Evolutionary conservation across 176 grass and related monocot species (phyloP), one percentile per base, ranked within the genome.

Genomic region (Tillandsia fasciculata): DNA sequence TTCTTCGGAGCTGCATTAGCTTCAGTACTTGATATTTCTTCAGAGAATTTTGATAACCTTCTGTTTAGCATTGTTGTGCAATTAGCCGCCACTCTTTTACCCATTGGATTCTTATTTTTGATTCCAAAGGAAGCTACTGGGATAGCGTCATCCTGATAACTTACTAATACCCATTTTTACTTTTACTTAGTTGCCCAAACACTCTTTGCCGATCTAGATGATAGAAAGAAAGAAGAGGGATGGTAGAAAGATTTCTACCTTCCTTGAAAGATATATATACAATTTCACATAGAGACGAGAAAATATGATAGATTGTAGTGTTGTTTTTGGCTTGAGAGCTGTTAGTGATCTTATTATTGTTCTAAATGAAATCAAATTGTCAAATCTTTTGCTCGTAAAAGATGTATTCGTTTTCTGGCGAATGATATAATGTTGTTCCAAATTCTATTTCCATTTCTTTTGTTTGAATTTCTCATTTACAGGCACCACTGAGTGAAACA

Each of bases 51-150:
- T 64, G 82, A 92, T 26, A 92, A 88, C 71, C 79, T 92, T 63
- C 70, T 65, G 2, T 50, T 83, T 3, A 76, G 85, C 61, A 50
- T 92, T 14, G 18, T 26, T 56, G 63, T 88, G 53, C 89, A 85
- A 72, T 67, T 85, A 17, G 22, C 80, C 17, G 80, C 82, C 27
- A 88, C 79, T 71, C 82, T 88, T 14, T 49, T 88, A 14, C 89
- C 79, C 0, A 68, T 92, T 26, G 74, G 53, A 53, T 88, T 92
- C 72, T 72, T 92, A 47, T 88, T 78, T 80, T 61, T 92, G 70
- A 88, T 92, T 63, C 82, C 89, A 51, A 88, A 82, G 67, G 89
- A 92, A 69, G 70, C 87, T 61, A 88, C 79, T 54, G 79, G 85
- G 23, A 59, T 87, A 57, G 66, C 81, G 56, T 87, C 76, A 18